Conservation (phyloP, 2,329 filamentous ascomycete genomes). For the Trichophaea hybrida region DNA sequence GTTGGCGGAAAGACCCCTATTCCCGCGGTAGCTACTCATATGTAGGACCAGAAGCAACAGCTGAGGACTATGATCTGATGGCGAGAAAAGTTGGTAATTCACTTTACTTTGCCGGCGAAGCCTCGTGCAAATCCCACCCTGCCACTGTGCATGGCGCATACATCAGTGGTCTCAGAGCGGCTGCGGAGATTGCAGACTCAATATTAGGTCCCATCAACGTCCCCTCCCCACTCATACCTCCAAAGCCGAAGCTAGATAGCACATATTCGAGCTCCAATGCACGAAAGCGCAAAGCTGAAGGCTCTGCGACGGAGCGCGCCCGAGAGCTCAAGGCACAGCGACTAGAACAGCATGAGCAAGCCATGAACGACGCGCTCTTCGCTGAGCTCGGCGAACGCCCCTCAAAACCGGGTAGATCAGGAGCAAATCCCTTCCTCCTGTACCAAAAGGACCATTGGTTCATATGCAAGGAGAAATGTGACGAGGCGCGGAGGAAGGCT, state of each 20-base stretch:
- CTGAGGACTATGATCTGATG: conserved; percentile 88
- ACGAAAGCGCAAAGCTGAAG: conserved; percentile 41
- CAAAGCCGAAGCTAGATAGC: conserved; percentile 39
- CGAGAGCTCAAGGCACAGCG: conserved; percentile 40
- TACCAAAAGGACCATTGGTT: conserved; percentile 67
- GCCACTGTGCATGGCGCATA: conserved; percentile 96
- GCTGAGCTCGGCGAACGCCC: conserved; percentile 59
- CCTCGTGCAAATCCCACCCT: conserved; percentile 88
- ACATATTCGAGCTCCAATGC: conserved; percentile 30
- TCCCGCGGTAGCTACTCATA: conserved; percentile 93
- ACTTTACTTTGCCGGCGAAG: conserved; percentile 88
- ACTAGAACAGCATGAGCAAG: conserved; percentile 43
- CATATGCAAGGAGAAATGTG: conserved; percentile 48
- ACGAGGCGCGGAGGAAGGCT: conserved; percentile 50
- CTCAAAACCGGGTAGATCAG: conserved; percentile 54
- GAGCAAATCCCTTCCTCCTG: conserved; percentile 74
- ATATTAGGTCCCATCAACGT: conserved; percentile 71
- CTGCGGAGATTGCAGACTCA: conserved; percentile 66
- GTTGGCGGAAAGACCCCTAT: conserved; percentile 83
- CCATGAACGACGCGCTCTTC: conserved; percentile 40
- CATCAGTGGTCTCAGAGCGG: conserved; percentile 77
- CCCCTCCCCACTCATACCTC: conserved; percentile 57
- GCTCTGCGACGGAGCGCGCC: conserved; percentile 28
- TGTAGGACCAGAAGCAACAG: conserved; percentile 64
- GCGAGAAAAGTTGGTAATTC: conserved; percentile 62